Base-by-base conservation (phyloP, 2,329 filamentous ascomycete genomes). In the Aspergillus hortae region DNA sequence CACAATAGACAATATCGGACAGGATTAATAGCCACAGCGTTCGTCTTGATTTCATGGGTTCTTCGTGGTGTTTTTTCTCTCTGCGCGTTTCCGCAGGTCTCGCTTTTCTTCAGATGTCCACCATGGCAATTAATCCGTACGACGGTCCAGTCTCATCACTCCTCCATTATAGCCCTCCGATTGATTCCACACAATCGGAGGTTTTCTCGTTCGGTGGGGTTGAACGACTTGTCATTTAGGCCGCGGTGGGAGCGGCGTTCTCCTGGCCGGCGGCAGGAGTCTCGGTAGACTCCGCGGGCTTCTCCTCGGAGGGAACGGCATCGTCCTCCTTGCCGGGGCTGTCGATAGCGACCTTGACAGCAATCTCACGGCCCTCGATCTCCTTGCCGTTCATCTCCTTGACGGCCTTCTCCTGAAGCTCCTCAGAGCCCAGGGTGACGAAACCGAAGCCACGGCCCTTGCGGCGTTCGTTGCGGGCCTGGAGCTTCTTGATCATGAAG, bases 401-500 rank as follows among this genome's bases (percentile, higher is more conserved):
- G 61, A 96, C 95, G 61, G 94, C 94, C 88, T 96, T 96, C 79
- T 95, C 86, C 83, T 99, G 94, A 68, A 92, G 77, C 77, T 96
- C 92, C 82, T 99, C 92, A 15, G 90, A 95, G 59, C 88, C 88
- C 57, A 99, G 87, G 56, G 91, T 97, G 59, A 99, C 94, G 74
- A 99, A 99, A 62, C 94, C 94, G 74, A 99, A 99, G 62, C 94
- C 94, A 80, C 94, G 94, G 56, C 94, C 94, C 87, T 99, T 99
- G 80, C 94, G 94, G 67, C 92, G 87, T 80, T 99, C 94, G 71
- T 92, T 92, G 72, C 94, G 92, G 68, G 92, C 92, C 80, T 96
- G 92, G 58, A 99, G 90, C 85, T 99, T 99, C 88, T 96, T 96
- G 79, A 99, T 94, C 94, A 99, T 99, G 82, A 97, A 99, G 68